Percentiles rank a stretch among this genome's conserved stretches.
These are phyloP conservation scores for Erodium trifolium DNA, from an alignment of 441 rosid species.

Conservation along the genomic window DNA sequence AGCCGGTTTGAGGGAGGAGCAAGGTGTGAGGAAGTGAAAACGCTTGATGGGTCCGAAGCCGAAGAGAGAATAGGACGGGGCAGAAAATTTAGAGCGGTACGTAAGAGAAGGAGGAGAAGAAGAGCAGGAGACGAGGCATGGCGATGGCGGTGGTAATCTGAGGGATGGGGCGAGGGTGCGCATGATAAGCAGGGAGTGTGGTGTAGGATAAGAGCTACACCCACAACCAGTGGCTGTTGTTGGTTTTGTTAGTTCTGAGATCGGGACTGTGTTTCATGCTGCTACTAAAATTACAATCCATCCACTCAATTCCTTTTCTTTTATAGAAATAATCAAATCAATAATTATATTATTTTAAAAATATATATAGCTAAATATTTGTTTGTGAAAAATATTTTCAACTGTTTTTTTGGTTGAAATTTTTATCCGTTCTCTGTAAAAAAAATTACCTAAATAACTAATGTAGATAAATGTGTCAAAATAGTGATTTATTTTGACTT, in stretches of 20 bases:
- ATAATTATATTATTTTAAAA: no score
- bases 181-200: conserved; percentile 26
- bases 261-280: not conserved
- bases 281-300: not conserved
- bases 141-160: conserved; percentile 12
- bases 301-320: no score
- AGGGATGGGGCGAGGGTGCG: conserved; percentile 36
- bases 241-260: conserved; percentile 1
- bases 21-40: conserved; percentile 65
- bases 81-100: conserved; percentile 16
- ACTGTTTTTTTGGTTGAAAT: no score
- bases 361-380: no score
- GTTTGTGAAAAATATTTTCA: no score
- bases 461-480: no score
- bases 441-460: no score
- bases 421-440: no score
- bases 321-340: no score
- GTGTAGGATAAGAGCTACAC: conserved; percentile 1
- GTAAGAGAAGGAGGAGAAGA: conserved; percentile 22
- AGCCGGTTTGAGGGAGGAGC: conserved; percentile 63
- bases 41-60: conserved; percentile 55
- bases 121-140: conserved; percentile 19
- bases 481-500: no score
- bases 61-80: conserved; percentile 13
- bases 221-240: not conserved